Conservation (phyloP, 192 early-diverging fungal species). For the Rhizoclosmatium globosum region DNA sequence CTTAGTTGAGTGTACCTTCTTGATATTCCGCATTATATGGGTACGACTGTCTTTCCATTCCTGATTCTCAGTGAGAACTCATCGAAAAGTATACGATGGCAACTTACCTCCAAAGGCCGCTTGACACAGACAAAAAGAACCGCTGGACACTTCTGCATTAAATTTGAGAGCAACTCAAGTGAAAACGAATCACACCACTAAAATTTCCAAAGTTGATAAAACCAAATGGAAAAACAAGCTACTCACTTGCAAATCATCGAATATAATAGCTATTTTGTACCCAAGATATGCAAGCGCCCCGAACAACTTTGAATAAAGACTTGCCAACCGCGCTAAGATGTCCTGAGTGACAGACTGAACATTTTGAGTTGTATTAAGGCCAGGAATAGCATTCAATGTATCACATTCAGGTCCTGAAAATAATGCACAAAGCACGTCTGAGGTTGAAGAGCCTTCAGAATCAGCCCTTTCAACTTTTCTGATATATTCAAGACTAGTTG, state of each 20-base stretch:
- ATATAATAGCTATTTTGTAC: conserved; percentile 13
- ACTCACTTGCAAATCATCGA: conserved; percentile 40
- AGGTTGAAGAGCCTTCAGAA: too few species aligned
- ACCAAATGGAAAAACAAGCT: not conserved
- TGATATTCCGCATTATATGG: conserved; percentile 17
- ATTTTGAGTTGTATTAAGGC: conserved; percentile 12
- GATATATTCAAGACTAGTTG: too few species aligned
- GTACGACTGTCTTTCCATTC: conserved; percentile 35
- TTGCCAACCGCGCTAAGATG: conserved; percentile 3
- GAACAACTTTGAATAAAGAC: conserved; percentile 8
- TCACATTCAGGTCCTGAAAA: conserved; percentile 26
- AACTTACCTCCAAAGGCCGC: conserved; percentile 29
- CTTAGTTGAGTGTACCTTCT: not conserved
- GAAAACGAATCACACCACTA: conserved; percentile 29
- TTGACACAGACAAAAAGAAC: conserved; percentile 13
- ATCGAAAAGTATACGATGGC: not conserved
- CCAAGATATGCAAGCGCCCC: not conserved
- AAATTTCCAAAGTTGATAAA: not conserved
- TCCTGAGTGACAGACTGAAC: not conserved
- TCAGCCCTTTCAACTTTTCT: too few species aligned
- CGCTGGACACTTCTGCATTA: conserved; percentile 31
- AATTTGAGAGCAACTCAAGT: not conserved
- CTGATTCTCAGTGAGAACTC: not conserved
- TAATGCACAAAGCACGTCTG: not conserved
- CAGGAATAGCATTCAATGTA: conserved; percentile 38